These are phyloP conservation scores for Anisodus tanguticus DNA, from an alignment of 257 asterid species.

Conservation along the genomic window DNA sequence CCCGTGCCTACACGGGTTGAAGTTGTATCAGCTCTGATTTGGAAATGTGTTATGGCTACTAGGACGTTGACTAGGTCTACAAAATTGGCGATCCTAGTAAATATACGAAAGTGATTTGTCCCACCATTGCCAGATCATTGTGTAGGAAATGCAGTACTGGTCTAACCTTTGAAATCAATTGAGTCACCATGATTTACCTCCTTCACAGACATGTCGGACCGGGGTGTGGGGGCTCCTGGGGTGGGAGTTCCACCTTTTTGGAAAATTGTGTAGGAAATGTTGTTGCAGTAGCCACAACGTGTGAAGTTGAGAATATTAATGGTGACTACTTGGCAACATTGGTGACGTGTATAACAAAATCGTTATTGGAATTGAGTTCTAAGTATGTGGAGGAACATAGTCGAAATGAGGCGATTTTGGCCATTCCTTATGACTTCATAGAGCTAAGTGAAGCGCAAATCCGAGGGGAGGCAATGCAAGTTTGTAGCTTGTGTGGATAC, in stretches of 20 bases:
- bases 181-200: too few species aligned
- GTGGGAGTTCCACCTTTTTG: too few species aligned
- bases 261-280: neutral
- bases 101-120: neutral
- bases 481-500: conserved; percentile 3
- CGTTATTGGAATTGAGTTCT: neutral
- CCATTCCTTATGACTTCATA: neutral
- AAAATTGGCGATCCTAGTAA: neutral
- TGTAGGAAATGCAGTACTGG: neutral
- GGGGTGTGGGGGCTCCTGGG: too few species aligned
- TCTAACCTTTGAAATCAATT: too few species aligned
- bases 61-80: neutral
- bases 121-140: neutral
- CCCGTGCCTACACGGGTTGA: neutral
- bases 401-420: conserved; percentile 1
- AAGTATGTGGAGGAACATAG: neutral
- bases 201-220: too few species aligned
- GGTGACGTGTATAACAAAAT: neutral
- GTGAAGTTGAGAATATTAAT: neutral
- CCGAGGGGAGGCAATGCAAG: neutral
- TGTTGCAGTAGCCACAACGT: neutral
- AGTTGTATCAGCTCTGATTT: neutral
- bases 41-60: neutral
- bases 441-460: too few species aligned
- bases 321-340: neutral